Conservation (phyloP, 495 filamentous ascomycete genomes). For the Penicillium cinerascens region DNA sequence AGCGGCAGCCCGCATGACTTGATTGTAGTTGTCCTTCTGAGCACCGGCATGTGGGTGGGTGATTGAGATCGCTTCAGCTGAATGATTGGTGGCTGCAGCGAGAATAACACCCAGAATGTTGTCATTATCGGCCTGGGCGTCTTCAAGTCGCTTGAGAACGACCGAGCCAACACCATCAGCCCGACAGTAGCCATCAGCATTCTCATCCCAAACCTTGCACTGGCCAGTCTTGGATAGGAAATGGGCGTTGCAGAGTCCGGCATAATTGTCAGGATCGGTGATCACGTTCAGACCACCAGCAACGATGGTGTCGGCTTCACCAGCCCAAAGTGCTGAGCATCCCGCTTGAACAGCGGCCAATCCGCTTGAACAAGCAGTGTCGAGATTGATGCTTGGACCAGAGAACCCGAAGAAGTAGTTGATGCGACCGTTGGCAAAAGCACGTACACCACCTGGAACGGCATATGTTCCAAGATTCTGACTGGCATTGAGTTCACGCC, state of each 20-base stretch:
- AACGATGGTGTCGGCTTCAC: slow-evolving; percentile 68
- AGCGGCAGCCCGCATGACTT: slow-evolving; percentile 41
- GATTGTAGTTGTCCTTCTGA: slow-evolving; percentile 43
- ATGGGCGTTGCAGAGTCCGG: slow-evolving; percentile 63
- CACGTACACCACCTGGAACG: slow-evolving; percentile 69
- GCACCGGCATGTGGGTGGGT: slow-evolving; percentile 50
- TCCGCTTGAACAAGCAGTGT: slow-evolving; percentile 70
- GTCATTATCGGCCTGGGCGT: slow-evolving; percentile 46
- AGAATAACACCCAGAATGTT: slow-evolving; percentile 37
- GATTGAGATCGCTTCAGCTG: slow-evolving; percentile 40
- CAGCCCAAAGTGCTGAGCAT: slow-evolving; percentile 59
- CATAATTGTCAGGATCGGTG: slow-evolving; percentile 66
- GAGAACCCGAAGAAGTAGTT: slow-evolving; percentile 52
- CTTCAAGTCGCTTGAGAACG: slow-evolving; percentile 43
- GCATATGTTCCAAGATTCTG: slow-evolving; percentile 76
- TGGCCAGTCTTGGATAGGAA: slow-evolving; percentile 55
- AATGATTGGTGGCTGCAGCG: slow-evolving; percentile 38
- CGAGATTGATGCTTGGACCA: slow-evolving; percentile 67
- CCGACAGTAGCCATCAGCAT: slow-evolving; percentile 71
- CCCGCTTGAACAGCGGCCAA: slow-evolving; percentile 52
- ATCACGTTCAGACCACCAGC: slow-evolving; percentile 66
- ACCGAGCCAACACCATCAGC: slow-evolving; percentile 45
- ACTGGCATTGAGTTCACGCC: slow-evolving; percentile 67
- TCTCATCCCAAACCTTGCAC: slow-evolving; percentile 66
- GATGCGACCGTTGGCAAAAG: slow-evolving; percentile 62